These are phyloP conservation scores for Arachnomyces sp. DNA, from an alignment of 2,329 filamentous ascomycete genomes.

Conservation along the genomic window DNA sequence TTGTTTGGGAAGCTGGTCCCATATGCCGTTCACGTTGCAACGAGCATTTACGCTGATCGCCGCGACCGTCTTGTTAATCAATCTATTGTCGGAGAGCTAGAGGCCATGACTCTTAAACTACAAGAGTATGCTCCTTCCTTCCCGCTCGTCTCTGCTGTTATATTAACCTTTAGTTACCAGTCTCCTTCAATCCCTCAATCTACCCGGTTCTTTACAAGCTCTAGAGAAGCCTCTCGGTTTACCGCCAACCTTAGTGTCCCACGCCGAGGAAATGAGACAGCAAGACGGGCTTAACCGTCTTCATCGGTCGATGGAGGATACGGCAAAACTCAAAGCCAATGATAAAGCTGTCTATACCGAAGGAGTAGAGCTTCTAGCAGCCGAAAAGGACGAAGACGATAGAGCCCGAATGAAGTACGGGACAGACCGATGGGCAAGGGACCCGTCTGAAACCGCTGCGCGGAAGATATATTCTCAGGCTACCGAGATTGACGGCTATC, in stretches of 20 bases:
- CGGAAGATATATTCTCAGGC: slow-evolving; percentile 66
- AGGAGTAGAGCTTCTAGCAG: slow-evolving; percentile 65
- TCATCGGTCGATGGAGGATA: slow-evolving; percentile 74
- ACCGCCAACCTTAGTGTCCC: slow-evolving; percentile 74
- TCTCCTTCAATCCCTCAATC: slow-evolving; percentile 68
- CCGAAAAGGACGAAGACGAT: slow-evolving; percentile 78
- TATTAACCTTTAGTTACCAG: slow-evolving; percentile 20
- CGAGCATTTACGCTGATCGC: slow-evolving; percentile 89
- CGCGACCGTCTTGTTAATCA: slow-evolving; percentile 85
- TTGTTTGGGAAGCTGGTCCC: slow-evolving; percentile 88
- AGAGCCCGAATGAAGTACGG: slow-evolving; percentile 68
- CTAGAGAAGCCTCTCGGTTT: slow-evolving; percentile 89
- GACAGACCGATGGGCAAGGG: slow-evolving; percentile 73
- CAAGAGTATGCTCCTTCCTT: slow-evolving; percentile 50
- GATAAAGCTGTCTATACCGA: slow-evolving; percentile 75
- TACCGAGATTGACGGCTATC: slow-evolving; percentile 76
- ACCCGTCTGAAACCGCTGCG: slow-evolving; percentile 60
- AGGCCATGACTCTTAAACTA: slow-evolving; percentile 68
- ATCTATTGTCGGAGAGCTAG: slow-evolving; percentile 75
- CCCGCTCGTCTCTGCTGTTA: not conserved
- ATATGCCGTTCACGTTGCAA: slow-evolving; percentile 89
- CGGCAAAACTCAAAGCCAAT: slow-evolving; percentile 75
- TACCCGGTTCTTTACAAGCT: slow-evolving; percentile 87
- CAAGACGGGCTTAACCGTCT: slow-evolving; percentile 75
- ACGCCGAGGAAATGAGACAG: slow-evolving; percentile 89